A percentile compares a stretch with the other conserved stretches of the same genome.
Conservation (phyloP, 768 basidiomycete species). For the Kwoniella botswanensis region DNA sequence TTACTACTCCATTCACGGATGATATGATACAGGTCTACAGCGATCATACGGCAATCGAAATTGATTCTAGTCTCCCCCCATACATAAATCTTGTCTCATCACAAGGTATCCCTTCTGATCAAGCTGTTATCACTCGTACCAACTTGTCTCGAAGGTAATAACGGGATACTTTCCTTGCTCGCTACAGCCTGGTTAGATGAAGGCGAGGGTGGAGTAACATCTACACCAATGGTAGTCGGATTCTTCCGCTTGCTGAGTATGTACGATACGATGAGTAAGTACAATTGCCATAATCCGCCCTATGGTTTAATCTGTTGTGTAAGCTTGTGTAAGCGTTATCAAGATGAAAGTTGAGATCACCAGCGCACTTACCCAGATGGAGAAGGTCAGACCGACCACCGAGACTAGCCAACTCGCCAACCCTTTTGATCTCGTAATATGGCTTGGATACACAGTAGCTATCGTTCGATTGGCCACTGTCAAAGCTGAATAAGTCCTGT, state of each 20-base stretch:
- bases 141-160: not conserved
- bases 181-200: not conserved
- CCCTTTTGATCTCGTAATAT: not conserved
- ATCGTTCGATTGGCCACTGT: not conserved
- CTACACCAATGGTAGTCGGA: no score
- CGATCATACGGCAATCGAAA: no score
- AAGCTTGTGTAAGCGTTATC: no score
- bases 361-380: constrained; percentile 13
- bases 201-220: not conserved
- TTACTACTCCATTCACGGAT: no score
- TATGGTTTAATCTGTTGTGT: no score
- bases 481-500: not conserved
- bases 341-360: no score
- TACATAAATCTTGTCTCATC: no score
- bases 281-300: not conserved
- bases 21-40: no score
- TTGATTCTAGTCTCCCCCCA: no score
- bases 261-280: not conserved
- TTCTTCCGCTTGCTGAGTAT: not conserved
- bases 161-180: not conserved
- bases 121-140: not conserved
- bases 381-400: constrained; percentile 2
- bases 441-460: not conserved
- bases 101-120: not conserved
- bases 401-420: not conserved